Evolutionary conservation across 73 alveolate genomes (phyloP), one percentile per base, ranked within the genome.

Genomic region (Paramecium bursaria): DNA sequence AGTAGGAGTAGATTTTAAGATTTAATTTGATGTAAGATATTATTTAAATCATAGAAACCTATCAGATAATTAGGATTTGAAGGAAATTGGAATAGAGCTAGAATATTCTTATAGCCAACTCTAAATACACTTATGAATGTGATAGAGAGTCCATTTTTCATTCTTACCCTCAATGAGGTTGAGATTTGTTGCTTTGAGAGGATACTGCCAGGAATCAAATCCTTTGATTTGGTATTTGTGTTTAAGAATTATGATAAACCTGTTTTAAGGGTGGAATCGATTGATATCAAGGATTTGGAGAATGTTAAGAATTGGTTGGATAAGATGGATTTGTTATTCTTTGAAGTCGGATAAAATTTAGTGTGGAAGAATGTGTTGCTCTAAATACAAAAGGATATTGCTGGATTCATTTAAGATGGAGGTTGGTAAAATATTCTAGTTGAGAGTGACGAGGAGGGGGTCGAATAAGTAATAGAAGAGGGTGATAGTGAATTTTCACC

Each of bases 81-180:
- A 7, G 99, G 99, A 21, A 90, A 95, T 46, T 97, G 98, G 15
- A 61, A 80, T 75, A 94, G 95, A 79, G 91, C 98, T 9, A 92
- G 92, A 46, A 95, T 93, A 22, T 74, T 90, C 46, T 85, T 96
- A 75, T 90, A 87, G 51, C 99, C 99, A 0, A 94, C 99, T 11
- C 85, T 86, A 60, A 90, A 92, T 75, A 94, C 98, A 47, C 77
- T 96, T 14, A 91, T 96, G 74, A 92, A 94, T 30, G 86, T 96
- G 50, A 90, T 92, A 57, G 99, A 96, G 76, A 61, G 54, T 47
- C 99, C 99, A 49, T 96, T 96, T 94, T 96, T 96, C 75, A 98
- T 96, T 30, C 88, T 94, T 27, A 91, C 95, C 73, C 31, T 96
- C 7, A 92, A 88, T 44, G 99, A 96, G 42, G 92, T 96, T 11